Conservation (phyloP, 23 red algal genomes). For the Gracilaria gracilis region DNA sequence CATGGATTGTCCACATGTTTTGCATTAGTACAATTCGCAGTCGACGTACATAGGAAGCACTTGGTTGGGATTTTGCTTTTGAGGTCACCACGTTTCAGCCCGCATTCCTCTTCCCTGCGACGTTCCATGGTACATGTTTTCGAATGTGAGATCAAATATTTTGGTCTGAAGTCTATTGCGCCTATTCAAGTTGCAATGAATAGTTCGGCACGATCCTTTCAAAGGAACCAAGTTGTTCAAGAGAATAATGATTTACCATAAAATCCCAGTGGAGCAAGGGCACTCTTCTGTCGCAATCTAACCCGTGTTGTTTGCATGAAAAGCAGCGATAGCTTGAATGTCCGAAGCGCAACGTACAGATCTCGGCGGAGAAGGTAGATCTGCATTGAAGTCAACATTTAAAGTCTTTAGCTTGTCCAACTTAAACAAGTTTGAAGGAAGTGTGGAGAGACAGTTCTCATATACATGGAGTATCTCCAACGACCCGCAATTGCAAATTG, state of each 20-base stretch:
- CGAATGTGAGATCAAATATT: neutral
- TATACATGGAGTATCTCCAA: constrained; percentile 86
- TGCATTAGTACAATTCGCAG: neutral
- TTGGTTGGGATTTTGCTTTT: neutral
- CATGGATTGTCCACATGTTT: neutral
- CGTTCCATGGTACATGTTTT: neutral
- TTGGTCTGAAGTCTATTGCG: neutral
- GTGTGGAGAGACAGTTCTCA: constrained; percentile 86
- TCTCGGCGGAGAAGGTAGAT: constrained; percentile 60
- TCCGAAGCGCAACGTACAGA: constrained; percentile 37
- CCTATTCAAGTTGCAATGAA: neutral
- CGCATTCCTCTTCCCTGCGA: neutral
- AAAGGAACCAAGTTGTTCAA: neutral
- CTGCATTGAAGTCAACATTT: constrained; percentile 68
- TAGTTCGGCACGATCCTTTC: neutral
- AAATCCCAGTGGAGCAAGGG: neutral
- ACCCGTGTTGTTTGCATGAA: constrained; percentile 39
- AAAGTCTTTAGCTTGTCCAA: constrained; percentile 61
- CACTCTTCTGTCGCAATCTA: neutral
- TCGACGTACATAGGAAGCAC: neutral
- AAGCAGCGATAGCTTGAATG: constrained; percentile 55
- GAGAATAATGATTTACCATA: neutral
- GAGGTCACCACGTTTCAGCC: neutral
- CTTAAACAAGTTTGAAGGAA: constrained; percentile 46
- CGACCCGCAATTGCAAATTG: constrained; percentile 54